Evolutionary conservation across 2,329 filamentous ascomycete species (phyloP).

Genomic region (Tolypocladium capitatum): DNA sequence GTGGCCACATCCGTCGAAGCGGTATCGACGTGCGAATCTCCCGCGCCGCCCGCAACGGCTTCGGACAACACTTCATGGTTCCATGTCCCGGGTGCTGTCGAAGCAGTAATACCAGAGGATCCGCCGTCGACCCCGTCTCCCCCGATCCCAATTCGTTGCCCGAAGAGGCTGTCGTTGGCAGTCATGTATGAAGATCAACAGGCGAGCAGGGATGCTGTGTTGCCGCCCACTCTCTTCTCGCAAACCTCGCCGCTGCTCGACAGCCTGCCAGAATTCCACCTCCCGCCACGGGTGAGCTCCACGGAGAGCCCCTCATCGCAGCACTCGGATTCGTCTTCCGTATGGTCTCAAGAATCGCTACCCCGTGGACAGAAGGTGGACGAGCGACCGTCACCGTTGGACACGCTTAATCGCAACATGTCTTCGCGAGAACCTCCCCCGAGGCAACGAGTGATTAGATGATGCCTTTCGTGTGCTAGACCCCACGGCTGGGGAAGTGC

Average conservation of each 20-base stretch:
- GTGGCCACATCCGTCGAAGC: neutral
- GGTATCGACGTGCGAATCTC: neutral
- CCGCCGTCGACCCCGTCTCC: neutral
- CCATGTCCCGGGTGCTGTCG: neutral
- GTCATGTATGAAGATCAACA: neutral
- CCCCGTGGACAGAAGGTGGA: neutral
- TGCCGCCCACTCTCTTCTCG: neutral
- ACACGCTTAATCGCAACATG: neutral
- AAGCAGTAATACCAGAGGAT: neutral
- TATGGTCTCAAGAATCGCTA: neutral
- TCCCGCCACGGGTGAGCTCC: neutral
- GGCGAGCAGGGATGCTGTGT: neutral
- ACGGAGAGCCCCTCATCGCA: neutral
- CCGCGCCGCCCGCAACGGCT: neutral
- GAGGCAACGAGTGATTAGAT: neutral
- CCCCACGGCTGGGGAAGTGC: neutral
- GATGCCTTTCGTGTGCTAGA: neutral
- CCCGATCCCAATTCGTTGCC: neutral
- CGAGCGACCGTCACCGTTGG: neutral
- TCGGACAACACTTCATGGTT: neutral
- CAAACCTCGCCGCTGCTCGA: neutral
- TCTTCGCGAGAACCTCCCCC: neutral
- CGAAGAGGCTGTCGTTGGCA: neutral
- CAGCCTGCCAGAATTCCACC: neutral
- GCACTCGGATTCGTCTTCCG: neutral